Evolutionary conservation across 768 basidiomycete species (phyloP), one percentile per base, ranked within the genome.

Genomic region (Leccinum olivaceopallidum): DNA sequence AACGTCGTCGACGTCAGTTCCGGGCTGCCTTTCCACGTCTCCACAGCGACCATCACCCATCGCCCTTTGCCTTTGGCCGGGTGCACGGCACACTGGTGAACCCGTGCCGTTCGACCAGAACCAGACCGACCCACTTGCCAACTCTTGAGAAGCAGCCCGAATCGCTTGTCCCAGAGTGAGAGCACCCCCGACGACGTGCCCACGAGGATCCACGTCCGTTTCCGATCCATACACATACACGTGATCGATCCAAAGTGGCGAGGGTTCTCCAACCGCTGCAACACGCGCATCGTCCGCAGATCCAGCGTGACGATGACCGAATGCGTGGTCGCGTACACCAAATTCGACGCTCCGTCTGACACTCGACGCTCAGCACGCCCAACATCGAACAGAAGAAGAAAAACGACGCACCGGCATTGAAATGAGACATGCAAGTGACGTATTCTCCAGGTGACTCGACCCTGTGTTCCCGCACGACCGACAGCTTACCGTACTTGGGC

Each of bases 141-240:
- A 61, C 87, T 92, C 72, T 90, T 91, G 63, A 98, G 79, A 5
- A 90, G 78, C 20, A 98, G 78, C 1, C 95, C 95, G 65, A 98
- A 99, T 10, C 96, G 89, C 48, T 94, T 85, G 76, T 99, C 97
- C 95, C 95, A 99, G 3, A 99, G 80, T 0, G 91, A 87, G 13
- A 98, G 76, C 14, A 89, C 85, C 6, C 96, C 97, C 2, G 83
- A 85, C 3, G 89, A 85, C 1, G 96, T 97, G 3, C 93, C 96
- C 18, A 91, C 87, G 13, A 97, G 79, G 26, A 96, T 80, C 96
- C 96, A 98, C 6, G 90, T 84, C 26, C 83, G 85, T 69, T 89
- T 92, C 36, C 86, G 85, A 71, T 96, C 95, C 51, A 94, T 73
- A 65, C 93, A 96, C 59, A 96, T 73, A 44, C 86, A 83, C 0